Base-by-base conservation (phyloP, 1,284 basidiomycete species). In the Cryptococcus wingfieldii region DNA sequence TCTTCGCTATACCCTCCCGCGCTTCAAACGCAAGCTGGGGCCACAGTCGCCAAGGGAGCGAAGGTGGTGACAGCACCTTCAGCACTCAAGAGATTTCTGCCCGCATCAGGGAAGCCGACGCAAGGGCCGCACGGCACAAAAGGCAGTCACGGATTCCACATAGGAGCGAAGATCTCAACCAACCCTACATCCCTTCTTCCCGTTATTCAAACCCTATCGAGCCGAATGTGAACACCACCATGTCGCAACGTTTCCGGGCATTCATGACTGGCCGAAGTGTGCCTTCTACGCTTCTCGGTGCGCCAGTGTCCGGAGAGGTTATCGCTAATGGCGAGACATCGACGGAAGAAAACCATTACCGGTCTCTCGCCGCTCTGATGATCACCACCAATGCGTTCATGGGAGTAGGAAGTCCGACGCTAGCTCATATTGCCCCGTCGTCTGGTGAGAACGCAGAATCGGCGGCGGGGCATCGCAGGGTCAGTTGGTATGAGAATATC, bases 181-280 rank as follows among this genome's bases (percentile, higher is more conserved):
- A 64, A 16, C 67, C 67, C 1, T 69, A 69, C 41, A 69, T 69
- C 47, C 67, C 67, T 12, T 58, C 66, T 2, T 48, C 59, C 1
- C 50, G 60, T 13, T 49, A 55, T 49, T 61, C 61, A 19, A 45
- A 59, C 46, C 57, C 60, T 4, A 38, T 67, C 6, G 47, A 46
- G 14, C 67, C 67, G 0, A 28, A 58, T 5, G 37, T 59, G 1
- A 61, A 62, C 38, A 47, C 62, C 28, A 56, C 52, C 5, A 39
- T 64, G 10, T 51, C 56, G 16, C 65, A 67, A 50, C 53, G 55
- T 19, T 55, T 67, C 43, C 25, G 56, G 14, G 38, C 41, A 4
- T 56, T 60, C 28, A 27, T 63, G 43, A 39, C 41, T 16, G 43
- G 50, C 1, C 44, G 55, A 18, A 51, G 38, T 13, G 28, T 39